Base-by-base conservation (phyloP, 2,329 filamentous ascomycete genomes). In the Colletotrichum siamense region DNA sequence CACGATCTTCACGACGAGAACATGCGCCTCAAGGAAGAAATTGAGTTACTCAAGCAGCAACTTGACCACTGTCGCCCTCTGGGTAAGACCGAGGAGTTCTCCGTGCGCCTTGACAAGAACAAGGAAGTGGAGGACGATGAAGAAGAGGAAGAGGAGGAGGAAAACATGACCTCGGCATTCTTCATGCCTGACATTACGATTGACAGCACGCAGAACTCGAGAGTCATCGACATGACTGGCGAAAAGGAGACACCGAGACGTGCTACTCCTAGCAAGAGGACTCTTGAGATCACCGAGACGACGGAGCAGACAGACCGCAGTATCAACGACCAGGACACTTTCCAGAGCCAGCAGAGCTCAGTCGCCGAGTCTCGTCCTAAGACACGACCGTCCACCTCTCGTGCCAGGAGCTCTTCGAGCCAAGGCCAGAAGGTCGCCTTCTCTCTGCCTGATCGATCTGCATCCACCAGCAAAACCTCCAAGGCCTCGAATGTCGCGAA, bases 101-200 rank as follows among this genome's bases (percentile, higher is more conserved):
- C 84, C 52, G 82, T 79, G 16, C 82, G 80, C 15, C 79, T 84
- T 3, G 55, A 77, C n/a, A 72, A 81, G 78, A 83, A 85, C 6
- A 83, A 85, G 1, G 79, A 79, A 77, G 78, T 84, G 69, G 59
- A 81, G 65, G 82, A 83, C 8, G 66, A 77, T 18, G 55, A 65
- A 22, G 66, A 69, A 32, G 76, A 76, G 44, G 82, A 83, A 5
- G 66, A 77, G 16, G 55, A 69, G 36, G 76, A 76, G 34, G 89
- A 91, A 52, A 90, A 91, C 77, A 90, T 91, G 88, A 91, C 90
- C 1, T 92, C 90, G 8, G 90, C 89, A 5, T 89, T 91, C 79
- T 91, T 92, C 78, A 85, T 92, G 73, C 89, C 90, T 26, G 90
- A 92, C 77, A 91, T 91, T 77, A 92, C 90, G 3, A 85, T 91